These are phyloP conservation scores for Penicillium nucicola DNA, from an alignment of 495 filamentous ascomycete species.

Conservation along the genomic window DNA sequence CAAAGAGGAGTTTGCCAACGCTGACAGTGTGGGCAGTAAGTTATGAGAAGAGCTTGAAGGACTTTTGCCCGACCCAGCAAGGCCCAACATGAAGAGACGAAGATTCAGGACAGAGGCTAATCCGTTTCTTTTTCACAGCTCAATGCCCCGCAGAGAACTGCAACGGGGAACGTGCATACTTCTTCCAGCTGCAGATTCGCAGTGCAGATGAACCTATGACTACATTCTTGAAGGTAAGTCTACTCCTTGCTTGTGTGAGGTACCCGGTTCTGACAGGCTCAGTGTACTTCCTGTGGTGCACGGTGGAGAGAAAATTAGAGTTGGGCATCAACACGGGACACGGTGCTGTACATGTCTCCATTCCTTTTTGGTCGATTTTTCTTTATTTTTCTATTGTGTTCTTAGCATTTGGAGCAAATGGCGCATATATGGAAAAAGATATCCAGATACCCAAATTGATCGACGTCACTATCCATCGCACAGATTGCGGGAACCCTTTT, in stretches of 20 bases:
- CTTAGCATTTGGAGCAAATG: constrained; percentile 7
- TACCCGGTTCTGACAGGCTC: constrained; percentile 28
- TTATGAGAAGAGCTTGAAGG: not conserved
- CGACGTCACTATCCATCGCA: constrained; percentile 16
- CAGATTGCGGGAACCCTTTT: constrained; percentile 5
- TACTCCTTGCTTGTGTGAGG: constrained; percentile 19
- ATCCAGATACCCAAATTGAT: constrained; percentile 26
- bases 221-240: constrained; percentile 79
- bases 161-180: constrained; percentile 76
- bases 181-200: constrained; percentile 95
- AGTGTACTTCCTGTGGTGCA: constrained; percentile 44
- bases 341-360: not conserved
- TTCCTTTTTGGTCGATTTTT: not conserved
- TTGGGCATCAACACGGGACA: constrained; percentile 2
- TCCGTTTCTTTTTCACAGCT: constrained; percentile 35
- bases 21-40: constrained; percentile 69
- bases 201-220: constrained; percentile 99
- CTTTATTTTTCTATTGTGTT: not conserved
- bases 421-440: constrained; percentile 12
- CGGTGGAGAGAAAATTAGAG: constrained; percentile 46
- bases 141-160: constrained; percentile 78
- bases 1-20: constrained; percentile 82
- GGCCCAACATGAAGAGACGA: no score
- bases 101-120: no score
- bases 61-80: no score